phyloP scores from a whole-genome alignment of 1,284 basidiomycete species.

The Tilletia horrida region DNA sequence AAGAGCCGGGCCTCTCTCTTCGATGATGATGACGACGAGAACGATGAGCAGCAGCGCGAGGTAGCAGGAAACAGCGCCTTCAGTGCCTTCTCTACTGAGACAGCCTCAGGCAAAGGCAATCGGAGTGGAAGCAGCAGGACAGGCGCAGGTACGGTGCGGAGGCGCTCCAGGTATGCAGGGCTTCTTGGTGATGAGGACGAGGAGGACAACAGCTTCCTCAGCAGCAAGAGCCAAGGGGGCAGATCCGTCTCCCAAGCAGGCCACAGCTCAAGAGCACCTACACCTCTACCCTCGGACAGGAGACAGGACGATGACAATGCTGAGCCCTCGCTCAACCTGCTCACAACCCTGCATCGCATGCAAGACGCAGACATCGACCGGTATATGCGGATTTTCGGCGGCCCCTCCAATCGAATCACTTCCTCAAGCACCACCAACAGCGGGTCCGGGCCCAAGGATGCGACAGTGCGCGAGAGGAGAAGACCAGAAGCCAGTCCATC shows the following conservation, averaged over 20 bases:
- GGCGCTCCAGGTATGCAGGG: not conserved
- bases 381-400: conserved; percentile 9
- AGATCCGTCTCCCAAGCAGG: not conserved
- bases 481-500: not conserved
- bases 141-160: no score
- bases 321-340: conserved; percentile 13
- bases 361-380: conserved; percentile 21
- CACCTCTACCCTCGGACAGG: not conserved
- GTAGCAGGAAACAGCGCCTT: no score
- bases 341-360: conserved; percentile 22
- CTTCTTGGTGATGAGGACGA: not conserved
- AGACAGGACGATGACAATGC: not conserved
- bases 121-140: no score
- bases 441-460: not conserved
- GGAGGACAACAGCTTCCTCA: no score
- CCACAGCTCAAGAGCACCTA: not conserved
- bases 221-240: not conserved
- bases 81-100: no score
- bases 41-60: not conserved
- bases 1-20: not conserved
- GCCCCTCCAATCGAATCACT: not conserved
- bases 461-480: not conserved
- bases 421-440: not conserved
- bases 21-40: not conserved
- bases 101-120: no score